Base-by-base conservation (phyloP, 75 land plant species). In the Picea glauca region DNA sequence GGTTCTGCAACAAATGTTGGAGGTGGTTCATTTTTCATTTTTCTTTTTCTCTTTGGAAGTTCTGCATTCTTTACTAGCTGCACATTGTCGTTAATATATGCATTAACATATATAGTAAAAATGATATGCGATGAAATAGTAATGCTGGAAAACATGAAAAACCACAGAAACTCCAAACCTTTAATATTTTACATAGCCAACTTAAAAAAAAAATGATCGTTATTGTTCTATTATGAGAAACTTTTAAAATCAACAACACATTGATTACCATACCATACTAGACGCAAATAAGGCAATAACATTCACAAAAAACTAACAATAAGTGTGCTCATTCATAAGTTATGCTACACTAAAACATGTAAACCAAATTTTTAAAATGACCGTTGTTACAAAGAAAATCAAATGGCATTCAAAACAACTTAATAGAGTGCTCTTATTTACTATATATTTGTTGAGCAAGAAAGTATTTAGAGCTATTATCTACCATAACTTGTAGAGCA, bases 1-100 rank as follows among this genome's bases (percentile, higher is more conserved):
- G 99, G 99, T 80, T 93, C 98, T 78, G 99, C 95, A 72, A 90
- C 79, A 84, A 97, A 91, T 58, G 70, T 79, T 78, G 98, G 99
- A 33, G 88, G 96, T 30, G 82, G 87, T 64, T 81, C 79, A 63
- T 60, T 76, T 82, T 83, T 91, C 9, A 80, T 78, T 81, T 83
- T 90, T 75, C 88, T 85, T 13, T 23, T 46, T 59, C 83, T 88
- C 14, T 82, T 88, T 18, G 84, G 54, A 32, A 84, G 82, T 17
- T 35, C 46, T 18, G 87, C 60, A 60, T 84, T 84, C 72, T 82
- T 88, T 56, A 94, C 62, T 26, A 96, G 79, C 99, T 96, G 88
- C 83, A 81, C 61, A 78, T 40, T 13, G 1, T 17, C 8, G 5
- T 33, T 62, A 21, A 0, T 20, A 33, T 12, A 21, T 62, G 6